Base-by-base conservation (phyloP, 148 eudicot species). In the Dysphania ambrosioides region DNA sequence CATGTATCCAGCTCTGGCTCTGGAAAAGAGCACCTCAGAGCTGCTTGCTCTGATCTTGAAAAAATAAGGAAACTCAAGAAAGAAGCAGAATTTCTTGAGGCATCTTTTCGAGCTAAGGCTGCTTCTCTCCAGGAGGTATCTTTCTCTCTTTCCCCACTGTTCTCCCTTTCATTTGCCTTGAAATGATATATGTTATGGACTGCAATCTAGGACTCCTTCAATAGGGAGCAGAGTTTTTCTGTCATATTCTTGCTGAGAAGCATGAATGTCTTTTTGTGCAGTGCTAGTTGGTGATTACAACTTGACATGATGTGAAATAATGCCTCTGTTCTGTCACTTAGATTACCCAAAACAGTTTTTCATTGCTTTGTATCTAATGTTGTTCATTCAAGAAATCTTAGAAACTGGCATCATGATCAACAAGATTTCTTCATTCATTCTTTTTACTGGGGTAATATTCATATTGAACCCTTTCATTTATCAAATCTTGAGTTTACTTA, bases 31-130 rank as follows among this genome's bases (percentile, higher is more conserved):
- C 97, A 92, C 73, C 76, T 96, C 59, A 90, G 89, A 85, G 99
- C 97, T 89, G 99, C 99, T 75, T 96, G 99, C 80, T 92, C 97
- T 79, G 97, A 96, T 73, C 93, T 96, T 74, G 99, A 96, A 85
- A 91, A 87, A 74, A 96, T 90, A 21, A 85, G 99, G 82, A 90
- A 83, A 79, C 93, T 96, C 73, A 92, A 96, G 82, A 96, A 96
- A 83, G 99, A 96, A 82, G 97, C 99, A 67, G 99, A 96, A 83
- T 96, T 92, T 86, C 95, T 96, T 71, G 97, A 96, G 87, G 99
- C 93, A 32, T 90, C 99, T 81, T 92, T 96, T 74, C 84, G 99
- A 79, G 97, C 99, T 32, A 96, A 96, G 88, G 91, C 97, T 36
- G 97, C 88, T 75, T 92, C 86, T 67, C 91, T 96, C 77, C 94